Conservation (phyloP, 2,329 filamentous ascomycete species). For the Neonectria neomacrospora region DNA sequence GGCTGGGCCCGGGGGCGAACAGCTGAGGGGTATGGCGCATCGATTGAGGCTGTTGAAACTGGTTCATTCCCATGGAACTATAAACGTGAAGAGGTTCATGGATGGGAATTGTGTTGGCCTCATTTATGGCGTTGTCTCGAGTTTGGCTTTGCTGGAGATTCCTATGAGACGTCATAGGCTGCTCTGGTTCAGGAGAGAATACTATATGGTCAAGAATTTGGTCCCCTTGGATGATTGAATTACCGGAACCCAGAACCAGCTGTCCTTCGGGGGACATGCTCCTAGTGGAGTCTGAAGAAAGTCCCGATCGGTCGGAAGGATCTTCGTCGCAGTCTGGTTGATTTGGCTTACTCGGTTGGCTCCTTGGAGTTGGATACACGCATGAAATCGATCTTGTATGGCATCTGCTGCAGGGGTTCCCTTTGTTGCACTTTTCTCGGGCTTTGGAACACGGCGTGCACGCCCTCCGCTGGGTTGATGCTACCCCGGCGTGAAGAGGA, state of each 20-base stretch:
- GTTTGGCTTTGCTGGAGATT: not conserved
- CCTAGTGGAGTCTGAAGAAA: not conserved
- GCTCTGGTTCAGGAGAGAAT: not conserved
- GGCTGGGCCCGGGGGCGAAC: not conserved
- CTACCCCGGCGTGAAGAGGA: not conserved
- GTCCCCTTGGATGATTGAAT: not conserved
- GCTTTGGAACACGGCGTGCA: slow-evolving; percentile 27
- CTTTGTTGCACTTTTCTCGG: slow-evolving; percentile 31
- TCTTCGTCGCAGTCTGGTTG: not conserved
- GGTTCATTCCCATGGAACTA: not conserved
- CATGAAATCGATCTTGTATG: slow-evolving; percentile 21
- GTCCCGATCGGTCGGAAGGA: not conserved
- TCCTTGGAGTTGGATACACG: slow-evolving; percentile 9
- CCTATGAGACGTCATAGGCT: not conserved
- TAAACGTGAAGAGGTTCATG: not conserved
- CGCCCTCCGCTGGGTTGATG: not conserved
- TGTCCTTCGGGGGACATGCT: slow-evolving; percentile 3
- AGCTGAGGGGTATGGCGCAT: not conserved
- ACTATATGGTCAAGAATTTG: not conserved
- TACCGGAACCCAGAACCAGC: not conserved
- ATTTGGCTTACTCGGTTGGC: not conserved
- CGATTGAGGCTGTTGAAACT: not conserved
- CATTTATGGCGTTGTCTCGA: not conserved
- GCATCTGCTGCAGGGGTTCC: slow-evolving; percentile 29
- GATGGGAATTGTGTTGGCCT: not conserved